Evolutionary conservation across 1,139 yeast genomes (phyloP), one percentile per base, ranked within the genome.

Genomic region (Zhuliangozyma blackwelliae): DNA sequence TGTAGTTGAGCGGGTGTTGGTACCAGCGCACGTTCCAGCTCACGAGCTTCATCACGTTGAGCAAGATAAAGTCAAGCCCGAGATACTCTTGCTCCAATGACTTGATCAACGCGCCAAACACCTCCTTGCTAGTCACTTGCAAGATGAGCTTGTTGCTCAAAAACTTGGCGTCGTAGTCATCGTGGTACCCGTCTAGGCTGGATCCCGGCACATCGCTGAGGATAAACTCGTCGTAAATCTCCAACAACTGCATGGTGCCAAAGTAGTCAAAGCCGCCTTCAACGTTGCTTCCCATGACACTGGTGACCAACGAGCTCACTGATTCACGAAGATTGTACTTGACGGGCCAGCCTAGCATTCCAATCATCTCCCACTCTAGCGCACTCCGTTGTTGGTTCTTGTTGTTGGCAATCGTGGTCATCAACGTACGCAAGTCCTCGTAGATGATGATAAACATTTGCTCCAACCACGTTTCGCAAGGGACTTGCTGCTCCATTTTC

Each of bases 21-120:
- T 68, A 67, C 75, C 75, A 69, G 29, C 75, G 53, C 26, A 64
- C 46, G 40, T 65, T 56, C 70, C 72, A 68, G 43, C 70, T 61
- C 11, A 61, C 51, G 27, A 65, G 43, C 43, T 59, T 63, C 55
- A 67, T 53, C 31, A 68, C 40, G 35, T 56, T 54, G 26, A 68
- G 51, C 25, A 68, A 47, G 2, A 69, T 49, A 33, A 63, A 63
- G 37, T 68, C 74, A 19, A 68, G 38, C 0, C 61, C 44, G 30
- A 68, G 53, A 35, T 60, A 63, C 7, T 63, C 63, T 10, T 48
- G 39, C 21, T 56, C 63, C 34, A 62, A 45, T 10, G 50, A 49
- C 10, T 47, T 43, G n/a, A 49, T 47, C 36, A 66, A 66, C 7
- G 52, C 51, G 7, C 49, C 48, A 38, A 51, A 58, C 10, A 52